These are phyloP conservation scores for Populus alba DNA, from an alignment of 345 rosid species.

Conservation along the genomic window DNA sequence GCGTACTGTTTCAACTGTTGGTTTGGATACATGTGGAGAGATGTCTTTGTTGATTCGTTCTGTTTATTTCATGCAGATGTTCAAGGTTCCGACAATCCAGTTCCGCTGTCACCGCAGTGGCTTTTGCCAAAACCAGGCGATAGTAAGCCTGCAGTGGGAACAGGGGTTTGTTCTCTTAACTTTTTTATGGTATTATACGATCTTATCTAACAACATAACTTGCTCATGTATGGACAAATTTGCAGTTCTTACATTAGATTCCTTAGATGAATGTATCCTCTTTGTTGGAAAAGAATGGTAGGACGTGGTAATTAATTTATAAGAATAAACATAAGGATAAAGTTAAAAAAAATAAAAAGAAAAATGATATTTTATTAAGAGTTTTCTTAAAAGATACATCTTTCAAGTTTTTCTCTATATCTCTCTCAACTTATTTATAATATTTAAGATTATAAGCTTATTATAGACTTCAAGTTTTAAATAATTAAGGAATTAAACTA, in stretches of 20 bases:
- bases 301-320: too few relatives aligned
- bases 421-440: too few relatives aligned
- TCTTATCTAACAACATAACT: not conserved
- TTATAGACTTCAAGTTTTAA: too few relatives aligned
- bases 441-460: too few relatives aligned
- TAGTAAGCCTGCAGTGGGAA: slow-evolving; percentile 65
- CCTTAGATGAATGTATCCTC: not conserved
- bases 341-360: too few relatives aligned
- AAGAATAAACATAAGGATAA: too few relatives aligned
- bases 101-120: slow-evolving; percentile 99
- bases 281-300: too few relatives aligned
- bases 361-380: too few relatives aligned
- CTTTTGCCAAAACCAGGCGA: slow-evolving; percentile 89
- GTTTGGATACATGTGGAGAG: not conserved
- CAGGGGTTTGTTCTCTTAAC: slow-evolving; percentile 52
- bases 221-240: not conserved
- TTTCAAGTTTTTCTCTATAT: too few relatives aligned
- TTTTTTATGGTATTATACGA: not conserved
- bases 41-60: not conserved
- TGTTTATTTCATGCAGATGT: slow-evolving; percentile 58
- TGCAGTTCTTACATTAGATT: not conserved
- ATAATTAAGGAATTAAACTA: too few relatives aligned
- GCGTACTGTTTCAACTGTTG: too few relatives aligned
- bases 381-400: too few relatives aligned
- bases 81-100: slow-evolving; percentile 65